phyloP scores from a whole-genome alignment of 495 filamentous ascomycete species.

The Lasiosphaeriaceae sp. region DNA sequence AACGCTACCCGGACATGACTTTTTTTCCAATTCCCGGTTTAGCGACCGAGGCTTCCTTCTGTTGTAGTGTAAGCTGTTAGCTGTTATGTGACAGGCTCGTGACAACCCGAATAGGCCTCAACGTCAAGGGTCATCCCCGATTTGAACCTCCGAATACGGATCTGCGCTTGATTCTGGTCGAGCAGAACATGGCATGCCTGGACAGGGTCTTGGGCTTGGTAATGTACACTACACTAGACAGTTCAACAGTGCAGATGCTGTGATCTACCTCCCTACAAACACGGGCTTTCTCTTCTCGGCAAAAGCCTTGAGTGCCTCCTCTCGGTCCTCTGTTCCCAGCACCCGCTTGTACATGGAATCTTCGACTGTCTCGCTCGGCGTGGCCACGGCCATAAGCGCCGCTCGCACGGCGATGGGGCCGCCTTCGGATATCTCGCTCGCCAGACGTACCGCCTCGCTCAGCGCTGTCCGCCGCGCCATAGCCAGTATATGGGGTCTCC shows the following conservation, averaged over 20 bases:
- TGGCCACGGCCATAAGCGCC: conserved; percentile 66
- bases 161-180: not conserved
- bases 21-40: not conserved
- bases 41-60: not conserved
- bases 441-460: conserved; percentile 70
- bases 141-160: not conserved
- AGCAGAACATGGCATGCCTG: not conserved
- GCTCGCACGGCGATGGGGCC: conserved; percentile 75
- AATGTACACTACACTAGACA: no score
- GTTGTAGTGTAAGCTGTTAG: not conserved
- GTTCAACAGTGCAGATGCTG: not conserved
- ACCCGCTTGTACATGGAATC: conserved; percentile 76
- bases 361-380: conserved; percentile 64
- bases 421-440: conserved; percentile 78
- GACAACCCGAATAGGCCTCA: not conserved
- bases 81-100: not conserved
- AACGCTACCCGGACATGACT: not conserved
- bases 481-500: conserved; percentile 28
- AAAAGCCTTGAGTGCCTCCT: conserved; percentile 85
- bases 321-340: conserved; percentile 74
- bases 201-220: not conserved
- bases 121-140: not conserved
- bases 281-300: conserved; percentile 84
- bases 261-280: conserved; percentile 60
- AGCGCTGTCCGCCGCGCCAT: conserved; percentile 60